Evolutionary conservation across 805 yeast species (phyloP), one percentile per base, ranked within the genome.

Genomic region (Barnettozyma sucrosica): DNA sequence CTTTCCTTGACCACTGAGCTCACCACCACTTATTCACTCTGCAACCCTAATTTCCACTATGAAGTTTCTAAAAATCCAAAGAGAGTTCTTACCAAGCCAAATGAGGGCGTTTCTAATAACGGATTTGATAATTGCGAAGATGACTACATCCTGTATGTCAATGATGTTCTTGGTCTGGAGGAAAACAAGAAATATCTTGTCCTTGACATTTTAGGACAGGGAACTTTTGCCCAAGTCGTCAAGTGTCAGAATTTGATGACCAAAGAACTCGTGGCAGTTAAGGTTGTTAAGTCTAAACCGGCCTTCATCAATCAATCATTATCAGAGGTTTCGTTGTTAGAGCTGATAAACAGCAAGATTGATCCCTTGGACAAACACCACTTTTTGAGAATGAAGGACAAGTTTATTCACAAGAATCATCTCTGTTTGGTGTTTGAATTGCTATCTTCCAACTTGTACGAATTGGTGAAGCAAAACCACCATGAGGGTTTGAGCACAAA

Each of bases 221-320:
- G 99, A 3, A 90, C 99, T 1, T 93, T 93, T 72, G 99, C 99
- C 9, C 98, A 93, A 68, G 99, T 93, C 41, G 95, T 90, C 37
- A 93, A 92, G 67, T 92, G 97, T 67, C 96, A 88, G 63, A 78
- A 81, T 56, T 54, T 72, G 52, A 67, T 65, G 41, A 61, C 64
- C 1, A 93, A 89, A 61, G 92, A 88, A 52, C 79, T 92, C 19
- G 87, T 90, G 23, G 99, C 99, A 1, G 95, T 93, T 33, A 93
- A 93, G 66, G 95, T 93, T 39, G 87, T 93, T 49, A 93, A 92
- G 64, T 85, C 96, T 32, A 85, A 85, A 61, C 88, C 96, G 5
- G 96, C 95, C 9, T 90, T 85, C 60, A 72, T 89, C 64, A 89
- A 88, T 61, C 99, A 95, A 66, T 85, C 95, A 41, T 74, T 92